Base-by-base conservation (phyloP, 192 early-diverging fungal species). In the Linnemannia hyalina region DNA sequence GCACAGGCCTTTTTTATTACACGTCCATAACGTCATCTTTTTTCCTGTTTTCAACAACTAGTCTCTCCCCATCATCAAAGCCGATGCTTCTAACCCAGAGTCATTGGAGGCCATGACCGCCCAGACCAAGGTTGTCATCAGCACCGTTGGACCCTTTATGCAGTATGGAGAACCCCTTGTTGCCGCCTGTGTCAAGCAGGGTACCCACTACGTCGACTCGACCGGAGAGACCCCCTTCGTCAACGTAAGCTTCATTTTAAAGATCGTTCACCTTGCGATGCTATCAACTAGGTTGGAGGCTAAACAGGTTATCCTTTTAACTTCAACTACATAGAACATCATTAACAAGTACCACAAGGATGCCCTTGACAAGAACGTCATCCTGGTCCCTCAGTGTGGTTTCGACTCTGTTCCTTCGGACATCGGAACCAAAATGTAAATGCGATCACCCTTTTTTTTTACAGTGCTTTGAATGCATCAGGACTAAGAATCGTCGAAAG, bases 351-450 rank as follows among this genome's bases (percentile, higher is more conserved):
- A 94, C 74, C 93, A 96, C 69, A 91, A 93, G 4, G 44, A 89
- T 68, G 98, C 98, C 2, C 81, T 85, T 29, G 87, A 81, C 26
- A 93, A 92, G 44, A 90, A 92, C 42, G 92, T 94, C 10, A 89
- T 94, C n/a, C 93, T 99, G 71, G 94, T 97, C 4, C 94, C 96
- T 29, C 77, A 91, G 46, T 97, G 96, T 82, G 98, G 97, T 6
- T 99, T 98, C 83, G 98, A 99, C 82, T 96, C 95, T 36, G 93
- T 99, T 3, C 97, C 97, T 3, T 96, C 95, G 22, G 97, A 98
- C 80, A 81, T 98, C 16, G 95, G 96, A 29, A 90, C 93, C 32
- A 92, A 94, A 60, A 93, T 98, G 96, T 83, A 83, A 78, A 74
- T n/a, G 8, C 26, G 44, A 8, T 26, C 0, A 0, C 11, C 46